These are phyloP conservation scores for Russula sp. DNA, from an alignment of 768 basidiomycete species.

Conservation along the genomic window DNA sequence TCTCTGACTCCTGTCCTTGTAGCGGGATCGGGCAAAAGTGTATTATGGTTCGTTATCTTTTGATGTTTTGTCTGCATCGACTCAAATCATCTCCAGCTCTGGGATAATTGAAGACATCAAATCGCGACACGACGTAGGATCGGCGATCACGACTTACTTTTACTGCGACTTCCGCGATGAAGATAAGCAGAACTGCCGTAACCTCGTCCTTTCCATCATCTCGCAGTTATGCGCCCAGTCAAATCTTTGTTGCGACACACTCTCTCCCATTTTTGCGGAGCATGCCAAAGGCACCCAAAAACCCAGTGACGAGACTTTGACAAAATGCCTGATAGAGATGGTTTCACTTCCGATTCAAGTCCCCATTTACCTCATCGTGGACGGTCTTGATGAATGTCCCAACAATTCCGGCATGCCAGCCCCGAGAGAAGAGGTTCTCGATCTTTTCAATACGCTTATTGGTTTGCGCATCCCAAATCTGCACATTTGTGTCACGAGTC, in stretches of 20 bases:
- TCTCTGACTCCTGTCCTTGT: too few relatives aligned
- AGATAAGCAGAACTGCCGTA: neutral
- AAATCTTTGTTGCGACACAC: neutral
- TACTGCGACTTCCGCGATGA: neutral
- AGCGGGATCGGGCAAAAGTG: conserved; percentile 7
- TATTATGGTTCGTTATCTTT: conserved; percentile 1
- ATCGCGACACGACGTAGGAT: neutral
- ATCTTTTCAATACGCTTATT: neutral
- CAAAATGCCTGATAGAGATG: neutral
- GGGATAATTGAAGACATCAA: neutral
- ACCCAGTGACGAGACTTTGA: neutral
- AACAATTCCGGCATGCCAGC: neutral
- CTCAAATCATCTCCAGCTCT: neutral
- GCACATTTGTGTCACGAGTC: neutral
- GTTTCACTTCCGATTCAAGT: neutral
- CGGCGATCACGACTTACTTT: neutral
- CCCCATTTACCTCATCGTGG: neutral
- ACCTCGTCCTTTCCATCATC: neutral
- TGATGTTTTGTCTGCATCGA: neutral
- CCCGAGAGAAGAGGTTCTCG: neutral
- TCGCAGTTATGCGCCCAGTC: neutral
- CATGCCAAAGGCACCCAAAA: neutral
- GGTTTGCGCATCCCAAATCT: neutral
- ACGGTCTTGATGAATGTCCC: neutral
- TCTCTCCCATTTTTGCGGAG: neutral